Percentiles rank a stretch among this genome's conserved stretches.
Evolutionary conservation across 2,329 filamentous ascomycete genomes (phyloP).

Genomic region (Huntiella omanensis): DNA sequence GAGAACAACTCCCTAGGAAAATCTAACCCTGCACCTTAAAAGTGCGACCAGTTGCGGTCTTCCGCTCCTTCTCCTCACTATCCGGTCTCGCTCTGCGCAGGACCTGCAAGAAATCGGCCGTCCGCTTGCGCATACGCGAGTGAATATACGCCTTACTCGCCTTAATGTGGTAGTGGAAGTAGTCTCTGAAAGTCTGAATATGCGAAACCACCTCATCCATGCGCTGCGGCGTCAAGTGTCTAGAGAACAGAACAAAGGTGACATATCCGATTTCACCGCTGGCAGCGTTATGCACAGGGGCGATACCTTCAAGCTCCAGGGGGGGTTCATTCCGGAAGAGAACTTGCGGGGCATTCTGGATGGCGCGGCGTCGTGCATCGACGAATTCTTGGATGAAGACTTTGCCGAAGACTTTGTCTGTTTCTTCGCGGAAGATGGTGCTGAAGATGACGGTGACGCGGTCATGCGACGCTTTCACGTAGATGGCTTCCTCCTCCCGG

Average conservation of each 20-base stretch:
- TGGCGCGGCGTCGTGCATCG: slow-evolving; percentile 80
- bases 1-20: slow-evolving; percentile 15
- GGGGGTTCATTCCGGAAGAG: slow-evolving; percentile 90
- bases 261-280: slow-evolving; percentile 90
- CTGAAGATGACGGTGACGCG: slow-evolving; percentile 98
- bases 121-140: slow-evolving; percentile 91
- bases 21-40: slow-evolving; percentile 41
- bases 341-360: slow-evolving; percentile 96
- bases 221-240: slow-evolving; percentile 76
- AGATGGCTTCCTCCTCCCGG: slow-evolving; percentile 96
- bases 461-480: slow-evolving; percentile 93
- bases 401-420: slow-evolving; percentile 91
- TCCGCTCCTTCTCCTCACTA: slow-evolving; percentile 90
- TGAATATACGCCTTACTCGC: slow-evolving; percentile 98
- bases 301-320: slow-evolving; percentile 71
- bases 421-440: slow-evolving; percentile 94
- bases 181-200: slow-evolving; percentile 98
- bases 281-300: slow-evolving; percentile 57
- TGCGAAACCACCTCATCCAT: slow-evolving; percentile 94
- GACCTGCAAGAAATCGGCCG: slow-evolving; percentile 97
- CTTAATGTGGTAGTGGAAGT: slow-evolving; percentile 99
- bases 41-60: slow-evolving; percentile 90
- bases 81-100: slow-evolving; percentile 87
- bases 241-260: slow-evolving; percentile 93
- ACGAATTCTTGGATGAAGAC: slow-evolving; percentile 98